Evolutionary conservation across 331 rosid genomes (phyloP), one percentile per base, ranked within the genome.

Genomic region (Quercus lobata): DNA sequence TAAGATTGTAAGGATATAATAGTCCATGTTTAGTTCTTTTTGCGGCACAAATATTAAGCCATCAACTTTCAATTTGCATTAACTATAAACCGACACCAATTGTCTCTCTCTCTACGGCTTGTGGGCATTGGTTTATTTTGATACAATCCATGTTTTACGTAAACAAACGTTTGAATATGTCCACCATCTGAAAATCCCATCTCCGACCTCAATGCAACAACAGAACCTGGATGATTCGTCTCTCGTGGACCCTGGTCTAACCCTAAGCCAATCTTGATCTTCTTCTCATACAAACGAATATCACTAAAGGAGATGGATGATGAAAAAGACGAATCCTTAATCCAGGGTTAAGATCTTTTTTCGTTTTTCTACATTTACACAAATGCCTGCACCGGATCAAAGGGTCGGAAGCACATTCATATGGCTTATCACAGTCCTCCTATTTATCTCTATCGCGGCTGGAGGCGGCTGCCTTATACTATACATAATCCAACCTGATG

Each of bases 381-480:
- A 80, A 86, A 91, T 91, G 96, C 87, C 91, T 80, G 89, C 32
- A 27, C 32, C 83, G 52, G 88, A 84, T 74, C 73, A 79, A 6
- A 72, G 30, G 25, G 56, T 84, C 15, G 96, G 97, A 44, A 89
- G 92, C 57, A 44, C 82, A 4, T 92, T 86, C 89, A 63, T 94
- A 83, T 94, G 96, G 90, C 29, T 86, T 30, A 14, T 88, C 69
- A 17, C 88, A 54, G 77, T 74, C 60, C 4, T 87, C 63, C 79
- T 94, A 44, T 87, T 90, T 74, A 1, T 86, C 19, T 88, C 82
- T 18, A 16, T 92, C 37, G 14, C 84, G 11, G 61, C 79, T 65
- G 97, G 97, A 8, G 98, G 98, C 0, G 88, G 44, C 4, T 90
- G 93, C 79, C 98, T 94, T 22, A 57, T 53, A 7, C 73, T 87